phyloP scores from a whole-genome alignment of 1,284 basidiomycete genomes.

The Peniophora sp. region DNA sequence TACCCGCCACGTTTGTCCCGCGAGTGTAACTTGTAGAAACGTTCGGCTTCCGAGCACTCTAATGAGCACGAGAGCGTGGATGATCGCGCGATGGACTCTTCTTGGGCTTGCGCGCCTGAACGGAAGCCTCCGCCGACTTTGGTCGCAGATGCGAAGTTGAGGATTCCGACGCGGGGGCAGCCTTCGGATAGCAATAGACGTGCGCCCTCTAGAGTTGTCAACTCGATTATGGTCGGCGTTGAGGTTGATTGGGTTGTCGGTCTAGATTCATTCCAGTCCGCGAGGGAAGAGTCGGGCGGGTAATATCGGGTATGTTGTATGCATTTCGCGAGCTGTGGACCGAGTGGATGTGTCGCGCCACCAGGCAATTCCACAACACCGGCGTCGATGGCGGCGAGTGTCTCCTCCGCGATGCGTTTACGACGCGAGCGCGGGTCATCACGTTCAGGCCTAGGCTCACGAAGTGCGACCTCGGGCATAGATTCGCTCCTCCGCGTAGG shows the following conservation, averaged over 20 bases:
- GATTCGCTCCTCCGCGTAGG: too few species aligned
- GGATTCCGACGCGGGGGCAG: conserved; percentile 38
- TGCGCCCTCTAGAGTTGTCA: conserved; percentile 47
- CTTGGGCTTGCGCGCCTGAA: conserved; percentile 59
- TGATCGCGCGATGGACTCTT: conserved; percentile 64
- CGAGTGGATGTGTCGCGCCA: conserved; percentile 23
- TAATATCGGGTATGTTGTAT: conserved; percentile 35
- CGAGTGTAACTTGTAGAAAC: conserved; percentile 53
- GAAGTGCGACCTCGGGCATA: too few species aligned
- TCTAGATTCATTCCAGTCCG: conserved; percentile 25
- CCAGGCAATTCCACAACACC: conserved; percentile 18
- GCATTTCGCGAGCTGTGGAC: conserved; percentile 18
- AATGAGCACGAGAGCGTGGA: conserved; percentile 57
- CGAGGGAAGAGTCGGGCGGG: conserved; percentile 27
- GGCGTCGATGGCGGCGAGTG: conserved; percentile 22
- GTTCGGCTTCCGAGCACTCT: conserved; percentile 38
- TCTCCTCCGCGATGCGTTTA: conserved; percentile 22
- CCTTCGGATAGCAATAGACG: conserved; percentile 15
- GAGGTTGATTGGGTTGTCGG: conserved; percentile 7
- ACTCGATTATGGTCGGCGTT: conserved; percentile 33
- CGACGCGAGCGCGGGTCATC: conserved; percentile 10
- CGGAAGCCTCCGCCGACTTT: conserved; percentile 65
- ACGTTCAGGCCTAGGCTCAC: conserved; percentile 12
- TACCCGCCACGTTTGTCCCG: conserved; percentile 40
- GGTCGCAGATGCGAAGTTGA: conserved; percentile 66